Conservation (phyloP, 306 rosid species). For the Biancaea sappan region DNA sequence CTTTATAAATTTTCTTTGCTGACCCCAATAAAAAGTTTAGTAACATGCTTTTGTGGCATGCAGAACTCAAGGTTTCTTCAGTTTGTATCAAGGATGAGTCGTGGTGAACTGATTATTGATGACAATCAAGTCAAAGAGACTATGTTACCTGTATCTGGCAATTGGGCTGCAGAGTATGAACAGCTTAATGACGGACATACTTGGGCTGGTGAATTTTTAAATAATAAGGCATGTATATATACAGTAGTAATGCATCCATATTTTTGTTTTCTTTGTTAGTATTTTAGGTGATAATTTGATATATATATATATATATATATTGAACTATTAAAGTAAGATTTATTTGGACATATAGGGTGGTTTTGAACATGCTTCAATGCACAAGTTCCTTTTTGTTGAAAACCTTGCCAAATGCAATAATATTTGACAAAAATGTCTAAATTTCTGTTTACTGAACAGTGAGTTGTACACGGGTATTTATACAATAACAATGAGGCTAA, state of each 20-base stretch:
- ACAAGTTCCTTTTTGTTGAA: not conserved
- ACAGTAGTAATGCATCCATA: conserved; percentile 24
- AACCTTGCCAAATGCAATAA: too few relatives aligned
- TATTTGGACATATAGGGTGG: not conserved
- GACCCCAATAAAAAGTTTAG: not conserved
- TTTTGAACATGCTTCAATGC: not conserved
- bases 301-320: too few relatives aligned
- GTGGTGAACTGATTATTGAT: conserved; percentile 89
- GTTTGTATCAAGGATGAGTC: conserved; percentile 97
- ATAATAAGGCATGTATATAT: conserved; percentile 46
- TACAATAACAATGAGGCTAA: too few relatives aligned
- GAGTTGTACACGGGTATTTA: too few relatives aligned
- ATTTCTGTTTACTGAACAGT: too few relatives aligned
- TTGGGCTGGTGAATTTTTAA: conserved; percentile 89
- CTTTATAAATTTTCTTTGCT: not conserved
- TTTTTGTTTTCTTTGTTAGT: conserved; percentile 4
- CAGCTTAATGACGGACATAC: conserved; percentile 57
- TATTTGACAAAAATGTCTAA: too few relatives aligned
- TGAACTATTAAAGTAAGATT: not conserved
- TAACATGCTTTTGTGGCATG: conserved; percentile 35
- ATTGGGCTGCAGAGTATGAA: conserved; percentile 88
- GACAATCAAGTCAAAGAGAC: conserved; percentile 86
- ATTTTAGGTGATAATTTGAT: conserved; percentile 13
- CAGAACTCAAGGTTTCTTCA: conserved; percentile 97
- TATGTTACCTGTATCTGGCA: conserved; percentile 63